phyloP scores from a whole-genome alignment of 2,329 filamentous ascomycete species.

The Calonectria ilicicola region DNA sequence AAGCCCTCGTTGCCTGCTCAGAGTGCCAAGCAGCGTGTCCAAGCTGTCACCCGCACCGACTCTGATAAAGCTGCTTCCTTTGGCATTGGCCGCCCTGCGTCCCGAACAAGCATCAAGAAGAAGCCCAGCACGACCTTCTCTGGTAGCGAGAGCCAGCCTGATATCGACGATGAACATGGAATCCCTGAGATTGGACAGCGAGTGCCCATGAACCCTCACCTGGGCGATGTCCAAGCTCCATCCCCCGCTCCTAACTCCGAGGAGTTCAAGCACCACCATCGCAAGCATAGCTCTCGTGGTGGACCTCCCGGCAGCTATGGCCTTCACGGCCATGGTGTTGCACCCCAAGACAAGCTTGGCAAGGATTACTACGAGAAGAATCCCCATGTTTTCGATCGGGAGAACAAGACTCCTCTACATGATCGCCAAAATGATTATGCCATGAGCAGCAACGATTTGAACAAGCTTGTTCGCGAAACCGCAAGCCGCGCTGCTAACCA shows the following conservation, averaged over 20 bases:
- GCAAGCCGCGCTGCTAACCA: constrained; percentile 64
- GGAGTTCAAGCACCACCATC: constrained; percentile 67
- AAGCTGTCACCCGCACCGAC: constrained; percentile 89
- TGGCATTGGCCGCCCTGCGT: constrained; percentile 78
- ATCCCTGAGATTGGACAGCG: constrained; percentile 93
- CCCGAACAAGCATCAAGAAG: constrained; percentile 68
- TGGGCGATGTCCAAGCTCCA: constrained; percentile 95
- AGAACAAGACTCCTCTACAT: constrained; percentile 69
- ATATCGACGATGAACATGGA: constrained; percentile 81
- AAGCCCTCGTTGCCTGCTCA: constrained; percentile 85
- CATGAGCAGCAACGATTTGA: constrained; percentile 89
- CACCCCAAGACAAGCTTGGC: constrained; percentile 84
- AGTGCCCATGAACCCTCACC: constrained; percentile 92
- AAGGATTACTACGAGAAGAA: constrained; percentile 95
- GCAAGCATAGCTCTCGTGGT: constrained; percentile 79
- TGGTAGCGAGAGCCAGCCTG: constrained; percentile 60
- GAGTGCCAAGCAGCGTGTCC: constrained; percentile 86
- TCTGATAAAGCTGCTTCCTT: constrained; percentile 88
- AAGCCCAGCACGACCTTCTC: constrained; percentile 71
- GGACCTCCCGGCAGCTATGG: constrained; percentile 91
- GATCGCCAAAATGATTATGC: constrained; percentile 78
- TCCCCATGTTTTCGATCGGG: constrained; percentile 83
- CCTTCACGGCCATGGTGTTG: constrained; percentile 86
- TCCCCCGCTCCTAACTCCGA: constrained; percentile 74
- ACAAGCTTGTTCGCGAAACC: constrained; percentile 86